Conservation (phyloP, 1,284 basidiomycete genomes). For the Hymenochaete sp. region DNA sequence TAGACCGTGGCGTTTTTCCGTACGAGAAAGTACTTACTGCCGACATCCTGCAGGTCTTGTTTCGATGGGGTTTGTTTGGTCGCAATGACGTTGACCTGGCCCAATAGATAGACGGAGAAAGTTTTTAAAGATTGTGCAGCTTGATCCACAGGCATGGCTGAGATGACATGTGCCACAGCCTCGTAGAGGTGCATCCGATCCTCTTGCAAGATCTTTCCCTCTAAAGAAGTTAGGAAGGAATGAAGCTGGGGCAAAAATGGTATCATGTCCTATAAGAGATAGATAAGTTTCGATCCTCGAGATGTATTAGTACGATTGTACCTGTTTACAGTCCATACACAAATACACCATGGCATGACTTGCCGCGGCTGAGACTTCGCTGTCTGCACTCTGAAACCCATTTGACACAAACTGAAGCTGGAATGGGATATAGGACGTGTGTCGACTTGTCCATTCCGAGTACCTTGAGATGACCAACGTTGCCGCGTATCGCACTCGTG, state of each 20-base stretch:
- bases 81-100: conserved; percentile 58
- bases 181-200: conserved; percentile 91
- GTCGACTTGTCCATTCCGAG: conserved; percentile 92
- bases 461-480: conserved; percentile 94
- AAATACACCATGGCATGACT: conserved; percentile 95
- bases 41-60: conserved; percentile 52
- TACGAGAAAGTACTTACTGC: conserved; percentile 40
- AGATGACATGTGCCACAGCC: conserved; percentile 92
- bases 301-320: conserved; percentile 27
- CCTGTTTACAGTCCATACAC: conserved; percentile 92
- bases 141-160: conserved; percentile 80
- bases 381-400: conserved; percentile 78
- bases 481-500: conserved; percentile 90
- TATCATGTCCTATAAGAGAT: conserved; percentile 63
- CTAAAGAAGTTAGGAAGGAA: conserved; percentile 75
- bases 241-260: conserved; percentile 90
- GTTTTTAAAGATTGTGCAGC: conserved; percentile 79
- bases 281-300: conserved; percentile 10
- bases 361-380: conserved; percentile 86
- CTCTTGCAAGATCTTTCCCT: conserved; percentile 72
- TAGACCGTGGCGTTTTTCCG: neutral
- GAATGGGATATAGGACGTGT: conserved; percentile 81
- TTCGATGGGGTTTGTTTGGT: conserved; percentile 47
- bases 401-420: conserved; percentile 88
- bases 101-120: conserved; percentile 71